These are phyloP conservation scores for Geotrichum carabidarum DNA, from an alignment of 1,139 yeast species.

Conservation along the genomic window DNA sequence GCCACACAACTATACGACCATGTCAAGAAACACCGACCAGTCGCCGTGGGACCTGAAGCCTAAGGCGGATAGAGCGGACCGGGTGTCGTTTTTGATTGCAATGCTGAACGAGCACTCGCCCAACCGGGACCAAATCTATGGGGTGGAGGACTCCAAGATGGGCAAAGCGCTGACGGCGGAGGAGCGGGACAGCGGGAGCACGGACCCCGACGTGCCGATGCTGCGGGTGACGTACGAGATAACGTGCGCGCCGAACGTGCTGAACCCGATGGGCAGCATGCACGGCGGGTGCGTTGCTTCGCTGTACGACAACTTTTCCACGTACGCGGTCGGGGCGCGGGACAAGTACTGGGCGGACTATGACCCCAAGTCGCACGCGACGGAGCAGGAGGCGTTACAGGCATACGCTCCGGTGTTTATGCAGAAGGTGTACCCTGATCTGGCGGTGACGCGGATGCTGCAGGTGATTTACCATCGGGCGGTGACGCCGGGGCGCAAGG, in stretches of 20 bases:
- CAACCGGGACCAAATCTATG: background rate
- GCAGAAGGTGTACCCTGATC: background rate
- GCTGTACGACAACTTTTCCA: slow-evolving; percentile 29
- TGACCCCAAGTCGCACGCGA: slow-evolving; percentile 19
- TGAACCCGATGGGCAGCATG: slow-evolving; percentile 21
- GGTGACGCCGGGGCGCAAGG: slow-evolving; percentile 2
- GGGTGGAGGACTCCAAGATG: background rate
- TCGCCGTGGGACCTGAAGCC: slow-evolving; percentile 1
- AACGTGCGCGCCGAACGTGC: background rate
- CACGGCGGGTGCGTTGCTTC: slow-evolving; percentile 39
- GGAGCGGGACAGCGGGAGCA: slow-evolving; percentile 20
- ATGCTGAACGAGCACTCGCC: background rate
- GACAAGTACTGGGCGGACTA: slow-evolving; percentile 28
- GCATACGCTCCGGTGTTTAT: slow-evolving; percentile 1
- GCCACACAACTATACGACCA: background rate
- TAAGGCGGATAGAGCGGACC: slow-evolving; percentile 3
- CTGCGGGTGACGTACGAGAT: slow-evolving; percentile 8
- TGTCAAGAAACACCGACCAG: background rate
- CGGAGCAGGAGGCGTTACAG: background rate
- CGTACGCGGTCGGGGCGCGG: slow-evolving; percentile 29
- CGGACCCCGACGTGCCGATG: background rate
- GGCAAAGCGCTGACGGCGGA: slow-evolving; percentile 21
- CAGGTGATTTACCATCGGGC: slow-evolving; percentile 13
- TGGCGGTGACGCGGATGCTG: slow-evolving; percentile 14
- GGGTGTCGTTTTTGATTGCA: slow-evolving; percentile 1